Conservation (phyloP, 805 yeast species). For the Ogataea trehaloabstinens region DNA sequence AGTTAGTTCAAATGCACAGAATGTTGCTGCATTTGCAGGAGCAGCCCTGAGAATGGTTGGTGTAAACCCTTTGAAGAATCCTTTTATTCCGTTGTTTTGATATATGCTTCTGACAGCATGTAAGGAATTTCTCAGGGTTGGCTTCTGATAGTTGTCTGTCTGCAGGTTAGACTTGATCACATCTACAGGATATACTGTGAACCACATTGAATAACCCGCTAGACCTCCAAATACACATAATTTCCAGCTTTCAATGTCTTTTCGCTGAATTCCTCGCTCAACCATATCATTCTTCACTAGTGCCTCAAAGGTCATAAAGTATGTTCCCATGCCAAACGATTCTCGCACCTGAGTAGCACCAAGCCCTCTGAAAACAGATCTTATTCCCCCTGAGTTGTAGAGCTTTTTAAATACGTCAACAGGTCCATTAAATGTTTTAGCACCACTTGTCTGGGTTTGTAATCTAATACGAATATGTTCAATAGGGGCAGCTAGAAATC, state of each 20-base stretch:
- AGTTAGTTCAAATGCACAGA: constrained; percentile 87
- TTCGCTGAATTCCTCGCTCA: constrained; percentile 46
- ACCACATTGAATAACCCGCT: constrained; percentile 91
- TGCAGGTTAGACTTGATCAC: constrained; percentile 89
- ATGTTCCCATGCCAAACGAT: constrained; percentile 82
- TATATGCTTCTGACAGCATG: constrained; percentile 57
- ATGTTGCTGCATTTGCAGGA: constrained; percentile 97
- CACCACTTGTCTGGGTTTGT: constrained; percentile 74
- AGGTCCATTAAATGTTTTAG: constrained; percentile 64
- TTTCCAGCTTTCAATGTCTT: constrained; percentile 84
- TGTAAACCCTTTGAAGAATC: constrained; percentile 85
- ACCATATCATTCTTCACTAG: constrained; percentile 65
- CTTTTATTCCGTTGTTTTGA: constrained; percentile 61
- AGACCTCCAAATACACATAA: constrained; percentile 85
- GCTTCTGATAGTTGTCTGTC: constrained; percentile 60
- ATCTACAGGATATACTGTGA: constrained; percentile 81
- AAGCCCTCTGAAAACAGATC: constrained; percentile 68
- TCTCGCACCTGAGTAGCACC: constrained; percentile 83
- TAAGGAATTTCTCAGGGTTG: constrained; percentile 56
- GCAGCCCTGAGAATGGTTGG: constrained; percentile 96
- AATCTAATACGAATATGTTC: constrained; percentile 93
- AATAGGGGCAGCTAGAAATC: constrained; percentile 87
- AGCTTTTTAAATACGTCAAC: constrained; percentile 65
- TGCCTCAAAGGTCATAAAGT: constrained; percentile 89
- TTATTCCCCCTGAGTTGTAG: constrained; percentile 48